Evolutionary conservation across 345 rosid species (phyloP), one percentile per base, ranked within the genome.

Genomic region (Passiflora organensis): DNA sequence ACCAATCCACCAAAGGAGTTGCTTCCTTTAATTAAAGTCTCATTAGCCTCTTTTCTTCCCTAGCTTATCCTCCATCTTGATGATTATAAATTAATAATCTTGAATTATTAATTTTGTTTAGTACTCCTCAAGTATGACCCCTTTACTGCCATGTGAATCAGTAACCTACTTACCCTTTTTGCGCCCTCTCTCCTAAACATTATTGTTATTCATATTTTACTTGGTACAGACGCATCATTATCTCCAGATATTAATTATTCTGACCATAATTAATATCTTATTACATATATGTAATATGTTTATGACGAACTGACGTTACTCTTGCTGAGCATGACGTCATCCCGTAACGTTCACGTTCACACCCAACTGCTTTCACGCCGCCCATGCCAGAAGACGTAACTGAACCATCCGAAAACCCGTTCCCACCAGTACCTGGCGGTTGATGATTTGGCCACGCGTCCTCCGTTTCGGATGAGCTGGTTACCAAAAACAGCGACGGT

Each of bases 361-460:
- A 71, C 74, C 55, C 19, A 69, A 75, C 69, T 13, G 13, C 4
- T 24, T 48, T 64, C 80, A 75, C 68, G 72, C 55, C 72, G 67
- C 72, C 70, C 11, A 60, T 58, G 74, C 48, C 78, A 68, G 43
- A 37, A 36, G 70, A 65, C 75, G 70, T 53, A 59, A 62, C 68
- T 20, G 58, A n/a, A 65, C 46, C 42, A 42, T 4, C 15, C 20
- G 32, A 43, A 57, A 49, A 28, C 34, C 59, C 50, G 58, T 48
- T 66, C 61, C 65, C 48, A 55, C 1, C 43, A 48, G 5, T 28
- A 20, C 9, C 6, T 25, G 49, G 43, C 51, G 1, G 4, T 4
- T 2, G 1, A 13, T 14, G 11, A 41, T 16, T 6, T 1, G 9
- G 57, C 58, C 15, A 41, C n/a, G 13, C 14, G n/a, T 41, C 43